Evolutionary conservation across 2,329 filamentous ascomycete genomes (phyloP).

Genomic region (Microcyclospora pomicola): DNA sequence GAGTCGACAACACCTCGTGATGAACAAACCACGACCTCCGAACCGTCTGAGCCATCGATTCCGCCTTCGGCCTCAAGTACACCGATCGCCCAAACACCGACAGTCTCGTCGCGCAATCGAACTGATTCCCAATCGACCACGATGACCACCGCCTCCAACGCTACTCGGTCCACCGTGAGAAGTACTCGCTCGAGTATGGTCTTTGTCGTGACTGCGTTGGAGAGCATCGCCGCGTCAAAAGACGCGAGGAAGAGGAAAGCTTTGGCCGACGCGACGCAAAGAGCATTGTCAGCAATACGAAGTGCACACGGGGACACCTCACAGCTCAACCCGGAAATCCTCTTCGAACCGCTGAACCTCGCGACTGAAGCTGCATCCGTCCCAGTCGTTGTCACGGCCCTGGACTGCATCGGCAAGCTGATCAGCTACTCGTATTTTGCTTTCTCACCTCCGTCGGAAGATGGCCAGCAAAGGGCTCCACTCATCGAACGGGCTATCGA

Average conservation of each 20-base stretch:
- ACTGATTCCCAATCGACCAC: slow-evolving; percentile 50
- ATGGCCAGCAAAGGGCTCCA: slow-evolving; percentile 37
- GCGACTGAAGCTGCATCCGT: slow-evolving; percentile 79
- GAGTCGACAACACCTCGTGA: neutral
- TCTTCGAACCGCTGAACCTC: slow-evolving; percentile 81
- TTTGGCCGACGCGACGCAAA: slow-evolving; percentile 66
- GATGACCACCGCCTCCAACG: slow-evolving; percentile 32
- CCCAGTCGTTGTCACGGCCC: slow-evolving; percentile 71
- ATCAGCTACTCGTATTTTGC: slow-evolving; percentile 99
- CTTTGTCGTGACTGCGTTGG: slow-evolving; percentile 86
- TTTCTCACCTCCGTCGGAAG: slow-evolving; percentile 26
- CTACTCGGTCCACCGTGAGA: slow-evolving; percentile 30
- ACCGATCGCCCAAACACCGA: slow-evolving; percentile 5
- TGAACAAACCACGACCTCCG: neutral
- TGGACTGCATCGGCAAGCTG: slow-evolving; percentile 97
- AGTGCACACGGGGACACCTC: slow-evolving; percentile 55
- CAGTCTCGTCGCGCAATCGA: slow-evolving; percentile 27
- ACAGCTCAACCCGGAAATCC: slow-evolving; percentile 75
- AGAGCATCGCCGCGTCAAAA: slow-evolving; percentile 81
- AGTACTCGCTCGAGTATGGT: slow-evolving; percentile 82
- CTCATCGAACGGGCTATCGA: slow-evolving; percentile 96
- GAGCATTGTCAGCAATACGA: slow-evolving; percentile 74
- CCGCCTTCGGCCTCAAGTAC: slow-evolving; percentile 10
- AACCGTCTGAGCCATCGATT: slow-evolving; percentile 6
- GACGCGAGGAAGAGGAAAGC: slow-evolving; percentile 80